Base-by-base conservation (phyloP, 116 monocot genomes). In the Cymodocea nodosa region DNA sequence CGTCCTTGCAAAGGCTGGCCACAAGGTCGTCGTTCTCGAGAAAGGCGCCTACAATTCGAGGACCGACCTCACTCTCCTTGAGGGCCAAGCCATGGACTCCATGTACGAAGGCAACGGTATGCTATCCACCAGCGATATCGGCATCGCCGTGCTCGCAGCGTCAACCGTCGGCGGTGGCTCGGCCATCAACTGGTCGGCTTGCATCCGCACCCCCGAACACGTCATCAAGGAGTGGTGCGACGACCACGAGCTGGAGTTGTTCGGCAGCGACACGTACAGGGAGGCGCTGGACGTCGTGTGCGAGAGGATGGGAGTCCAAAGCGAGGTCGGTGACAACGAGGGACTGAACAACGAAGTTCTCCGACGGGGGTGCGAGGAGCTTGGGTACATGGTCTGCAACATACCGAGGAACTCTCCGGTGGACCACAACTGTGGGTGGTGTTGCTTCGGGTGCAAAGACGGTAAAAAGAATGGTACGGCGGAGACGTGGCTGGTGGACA, bases 371-470 rank as follows among this genome's bases (percentile, higher is more conserved):
- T 91, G 90, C 71, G 0, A 18, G 1, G 75, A 79, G 63, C 70
- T 91, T 14, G 87, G 90, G 5, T 82, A 84, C 35, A 72, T 64
- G 0, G 87, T 84, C 4, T 23, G 25, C 13, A 66, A 69, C 71
- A 68, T 86, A 18, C 76, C 87, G 48, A 40, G 81, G 25, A 91
- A 91, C 49, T 57, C 84, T 1, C 70, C 81, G 48, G 24, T 35
- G 25, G 80, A 81, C 59, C 90, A 91, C 61, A 35, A 82, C 80
- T 91, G 90, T 51, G 90, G 90, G 7, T 84, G 90, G 87, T 86
- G 87, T 49, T 68, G 77, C 59, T 79, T 91, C 20, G 90, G 90
- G 1, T 91, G 90, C 70, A 80, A 54, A 48, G 79, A 84, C 25
- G 84, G 90, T 12, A 56, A 37, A 22, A 90, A 90, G 77, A 70